Percentiles rank a stretch among this genome's conserved stretches.
These are phyloP conservation scores for Candida ortonii DNA, from an alignment of 805 yeast species.

Conservation along the genomic window DNA sequence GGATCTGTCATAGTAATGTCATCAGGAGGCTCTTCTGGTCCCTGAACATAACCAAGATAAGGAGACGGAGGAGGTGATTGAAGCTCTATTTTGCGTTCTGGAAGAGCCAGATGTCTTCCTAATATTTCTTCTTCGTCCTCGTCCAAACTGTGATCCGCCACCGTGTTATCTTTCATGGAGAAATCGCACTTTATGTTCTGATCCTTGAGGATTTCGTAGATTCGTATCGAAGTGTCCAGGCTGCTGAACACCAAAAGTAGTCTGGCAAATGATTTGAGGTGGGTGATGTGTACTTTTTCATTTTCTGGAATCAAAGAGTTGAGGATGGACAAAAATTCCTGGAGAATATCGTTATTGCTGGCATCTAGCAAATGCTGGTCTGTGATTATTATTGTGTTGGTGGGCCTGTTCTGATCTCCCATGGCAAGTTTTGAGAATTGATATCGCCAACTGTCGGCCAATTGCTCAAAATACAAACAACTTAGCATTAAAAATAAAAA, in stretches of 20 bases:
- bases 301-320: slow-evolving; percentile 12
- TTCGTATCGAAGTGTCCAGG: slow-evolving; percentile 12
- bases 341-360: slow-evolving; percentile 17
- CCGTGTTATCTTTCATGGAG: slow-evolving; percentile 21
- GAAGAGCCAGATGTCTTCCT: slow-evolving; percentile 20
- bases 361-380: slow-evolving; percentile 22
- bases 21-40: slow-evolving; percentile 35
- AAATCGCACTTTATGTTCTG: slow-evolving; percentile 23
- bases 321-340: slow-evolving; percentile 18
- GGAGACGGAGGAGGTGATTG: slow-evolving; percentile 38
- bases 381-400: slow-evolving; percentile 31
- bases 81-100: slow-evolving; percentile 29
- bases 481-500: too few species aligned
- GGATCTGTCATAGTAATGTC: slow-evolving; percentile 31
- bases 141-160: neutral
- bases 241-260: slow-evolving; percentile 27
- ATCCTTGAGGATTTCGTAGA: slow-evolving; percentile 14
- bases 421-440: too few species aligned
- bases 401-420: slow-evolving; percentile 14
- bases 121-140: slow-evolving; percentile 1
- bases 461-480: too few species aligned
- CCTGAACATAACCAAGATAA: slow-evolving; percentile 30
- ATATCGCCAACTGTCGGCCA: too few species aligned
- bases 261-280: slow-evolving; percentile 28
- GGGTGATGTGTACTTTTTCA: slow-evolving; percentile 20